Conservation (phyloP, 441 rosid species). For the Brassica hybrid region DNA sequence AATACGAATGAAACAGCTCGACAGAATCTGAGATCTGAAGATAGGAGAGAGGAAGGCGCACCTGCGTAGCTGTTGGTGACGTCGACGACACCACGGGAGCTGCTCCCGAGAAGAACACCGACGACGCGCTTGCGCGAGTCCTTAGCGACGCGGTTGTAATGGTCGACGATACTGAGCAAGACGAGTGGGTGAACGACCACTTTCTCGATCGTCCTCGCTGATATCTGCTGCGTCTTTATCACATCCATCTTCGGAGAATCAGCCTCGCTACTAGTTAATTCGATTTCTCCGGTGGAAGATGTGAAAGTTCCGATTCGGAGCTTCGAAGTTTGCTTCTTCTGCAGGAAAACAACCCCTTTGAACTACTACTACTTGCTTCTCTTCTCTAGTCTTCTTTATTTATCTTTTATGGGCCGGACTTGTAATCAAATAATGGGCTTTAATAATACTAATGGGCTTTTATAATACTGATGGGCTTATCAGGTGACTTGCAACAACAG, state of each 20-base stretch:
- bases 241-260: constrained; percentile 56
- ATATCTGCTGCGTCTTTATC: constrained; percentile 79
- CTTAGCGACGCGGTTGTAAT: constrained; percentile 87
- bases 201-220: constrained; percentile 74
- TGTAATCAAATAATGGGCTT: too few relatives aligned
- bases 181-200: constrained; percentile 92
- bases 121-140: constrained; percentile 86
- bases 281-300: too few relatives aligned
- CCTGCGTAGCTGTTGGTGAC: constrained; percentile 93
- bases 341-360: too few relatives aligned
- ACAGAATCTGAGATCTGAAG: constrained; percentile 34
- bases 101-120: constrained; percentile 62
- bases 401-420: too few relatives aligned
- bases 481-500: not conserved
- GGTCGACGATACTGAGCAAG: constrained; percentile 87
- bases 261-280: too few relatives aligned
- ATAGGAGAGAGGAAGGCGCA: constrained; percentile 10
- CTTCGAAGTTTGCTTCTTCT: too few relatives aligned
- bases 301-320: too few relatives aligned
- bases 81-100: constrained; percentile 52
- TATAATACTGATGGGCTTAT: too few relatives aligned
- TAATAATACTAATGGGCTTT: too few relatives aligned
- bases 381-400: too few relatives aligned
- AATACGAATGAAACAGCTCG: not conserved
- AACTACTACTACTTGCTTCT: too few relatives aligned